Percentiles rank a stretch among this genome's conserved stretches.
These are phyloP conservation scores for Sphagnum magellanicum DNA, from an alignment of 228 moss, liverwort and hornwort genomes.

Conservation along the genomic window DNA sequence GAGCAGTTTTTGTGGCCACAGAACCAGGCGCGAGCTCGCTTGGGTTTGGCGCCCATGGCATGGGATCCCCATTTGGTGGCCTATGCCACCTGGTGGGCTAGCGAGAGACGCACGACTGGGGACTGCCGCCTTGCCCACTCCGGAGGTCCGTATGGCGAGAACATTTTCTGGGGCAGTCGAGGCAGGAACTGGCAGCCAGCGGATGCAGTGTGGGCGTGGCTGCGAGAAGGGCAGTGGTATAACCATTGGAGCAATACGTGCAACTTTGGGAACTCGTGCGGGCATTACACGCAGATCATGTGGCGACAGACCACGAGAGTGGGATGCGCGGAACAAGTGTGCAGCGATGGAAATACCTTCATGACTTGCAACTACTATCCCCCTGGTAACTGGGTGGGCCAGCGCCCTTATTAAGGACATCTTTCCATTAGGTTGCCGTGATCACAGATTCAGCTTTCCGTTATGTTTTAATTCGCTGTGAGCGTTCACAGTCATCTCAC, in stretches of 20 bases:
- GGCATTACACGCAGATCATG: constrained; percentile 30
- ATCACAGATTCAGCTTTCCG: too few species aligned
- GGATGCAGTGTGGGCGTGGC: constrained; percentile 18
- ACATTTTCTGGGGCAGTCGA: constrained; percentile 24
- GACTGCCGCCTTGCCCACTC: constrained; percentile 20
- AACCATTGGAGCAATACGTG: constrained; percentile 20
- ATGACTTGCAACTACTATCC: neutral
- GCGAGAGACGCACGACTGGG: constrained; percentile 4
- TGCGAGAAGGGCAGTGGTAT: constrained; percentile 21
- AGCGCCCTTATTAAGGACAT: neutral
- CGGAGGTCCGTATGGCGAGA: constrained; percentile 21
- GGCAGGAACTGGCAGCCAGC: constrained; percentile 4
- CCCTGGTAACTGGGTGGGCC: neutral
- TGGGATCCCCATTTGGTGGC: constrained; percentile 14
- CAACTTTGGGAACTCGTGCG: constrained; percentile 8
- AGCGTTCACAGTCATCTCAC: too few species aligned
- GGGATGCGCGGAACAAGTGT: neutral
- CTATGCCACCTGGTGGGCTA: constrained; percentile 18
- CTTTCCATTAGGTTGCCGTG: too few species aligned
- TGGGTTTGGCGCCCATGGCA: constrained; percentile 6
- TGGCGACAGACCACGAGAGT: neutral
- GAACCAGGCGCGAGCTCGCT: constrained; percentile 11
- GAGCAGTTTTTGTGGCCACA: constrained; percentile 3
- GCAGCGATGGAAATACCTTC: neutral
- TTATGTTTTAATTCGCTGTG: too few species aligned